phyloP scores from a whole-genome alignment of 1,139 yeast species.

The Scheffersomyces cryptocercus region DNA sequence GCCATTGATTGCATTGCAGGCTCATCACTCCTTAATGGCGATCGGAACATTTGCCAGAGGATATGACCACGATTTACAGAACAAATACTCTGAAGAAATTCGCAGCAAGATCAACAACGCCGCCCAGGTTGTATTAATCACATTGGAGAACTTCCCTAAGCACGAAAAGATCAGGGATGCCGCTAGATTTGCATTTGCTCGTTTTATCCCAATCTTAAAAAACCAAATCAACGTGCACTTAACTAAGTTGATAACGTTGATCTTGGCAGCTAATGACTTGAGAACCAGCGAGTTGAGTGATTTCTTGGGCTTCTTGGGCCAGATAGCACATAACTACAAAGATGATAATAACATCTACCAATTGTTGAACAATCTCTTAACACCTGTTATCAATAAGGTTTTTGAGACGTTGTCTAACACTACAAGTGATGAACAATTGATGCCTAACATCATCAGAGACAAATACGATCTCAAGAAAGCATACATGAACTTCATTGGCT shows the following conservation, averaged over 20 bases:
- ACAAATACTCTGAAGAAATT: constrained; percentile 30
- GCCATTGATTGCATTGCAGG: constrained; percentile 59
- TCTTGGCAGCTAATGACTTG: constrained; percentile 66
- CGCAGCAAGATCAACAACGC: constrained; percentile 65
- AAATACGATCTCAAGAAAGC: constrained; percentile 65
- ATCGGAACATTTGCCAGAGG: constrained; percentile 91
- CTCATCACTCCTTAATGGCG: constrained; percentile 86
- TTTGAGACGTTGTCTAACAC: constrained; percentile 44
- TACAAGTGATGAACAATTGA: constrained; percentile 14
- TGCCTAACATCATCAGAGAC: constrained; percentile 59
- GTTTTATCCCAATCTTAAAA: constrained; percentile 73
- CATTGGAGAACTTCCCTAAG: constrained; percentile 72
- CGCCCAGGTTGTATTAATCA: constrained; percentile 80
- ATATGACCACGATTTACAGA: constrained; percentile 49
- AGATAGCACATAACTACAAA: constrained; percentile 77
- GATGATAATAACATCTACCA: constrained; percentile 68
- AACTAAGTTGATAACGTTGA: constrained; percentile 71
- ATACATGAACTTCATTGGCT: constrained; percentile 66
- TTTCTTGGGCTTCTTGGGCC: constrained; percentile 84
- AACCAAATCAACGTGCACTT: constrained; percentile 53
- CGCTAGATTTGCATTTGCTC: constrained; percentile 80
- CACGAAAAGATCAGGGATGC: constrained; percentile 79
- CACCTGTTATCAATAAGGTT: constrained; percentile 72
- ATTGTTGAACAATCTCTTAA: constrained; percentile 67
- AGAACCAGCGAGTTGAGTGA: constrained; percentile 71